Base-by-base conservation (phyloP, 805 yeast genomes). In the Candida khao-thaluensis region DNA sequence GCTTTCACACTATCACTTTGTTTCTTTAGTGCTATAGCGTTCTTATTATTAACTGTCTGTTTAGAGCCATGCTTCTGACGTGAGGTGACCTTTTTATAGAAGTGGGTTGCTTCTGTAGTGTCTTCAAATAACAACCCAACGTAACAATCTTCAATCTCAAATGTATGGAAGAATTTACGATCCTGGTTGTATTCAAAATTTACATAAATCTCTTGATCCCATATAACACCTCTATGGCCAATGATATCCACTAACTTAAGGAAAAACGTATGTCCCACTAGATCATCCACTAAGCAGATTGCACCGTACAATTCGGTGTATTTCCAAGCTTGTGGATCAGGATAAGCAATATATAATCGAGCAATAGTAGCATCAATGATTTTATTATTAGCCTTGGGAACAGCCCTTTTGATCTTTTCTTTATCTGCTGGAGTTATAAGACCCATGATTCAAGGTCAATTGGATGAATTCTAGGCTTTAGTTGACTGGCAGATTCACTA, bases 171-270 rank as follows among this genome's bases (percentile, higher is more conserved):
- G 62, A 87, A 93, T 27, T 95, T 81, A 22, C 99, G 76, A 60
- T 93, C 99, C 61, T 93, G 98, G 55, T 85, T 78, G 62, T 93
- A 93, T 51, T 82, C 82, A 60, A 93, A 89, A 52, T 86, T 83
- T 9, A 87, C 81, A 53, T 86, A 91, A 35, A 93, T 63, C 61
- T 93, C 99, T 61, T 93, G 99, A 60, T 93, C 99, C 99, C 99
- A 93, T 0, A 93, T 49, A 0, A 93, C 95, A 24, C 98, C 98
- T 29, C 84, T 69, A 45, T 79, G 76, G 5, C 95, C 95, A 26
- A 70, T 55, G 22, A 91, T 79, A 54, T 93, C 99, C 5, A 93
- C 95, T 38, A 93, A 58, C 59, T 93, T 93, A 32, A 93, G 71
- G 59, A 89, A 93, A 54, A 86, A 89, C 0, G 96, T 88, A 60